phyloP scores from a whole-genome alignment of 2,329 filamentous ascomycete genomes.

The Ustilaginoidea virens region DNA sequence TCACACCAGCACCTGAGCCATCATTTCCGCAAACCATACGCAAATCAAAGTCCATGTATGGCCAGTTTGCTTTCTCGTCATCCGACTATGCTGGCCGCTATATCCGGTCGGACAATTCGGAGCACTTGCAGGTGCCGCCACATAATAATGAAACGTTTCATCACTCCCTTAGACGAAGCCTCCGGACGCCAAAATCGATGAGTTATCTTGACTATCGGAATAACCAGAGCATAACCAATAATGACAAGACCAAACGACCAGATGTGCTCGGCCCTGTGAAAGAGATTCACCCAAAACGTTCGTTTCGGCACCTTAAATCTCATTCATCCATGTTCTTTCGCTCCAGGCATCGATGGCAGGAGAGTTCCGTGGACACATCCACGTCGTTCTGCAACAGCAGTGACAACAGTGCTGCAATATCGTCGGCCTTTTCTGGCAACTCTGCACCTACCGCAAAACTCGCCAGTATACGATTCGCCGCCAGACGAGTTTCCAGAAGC shows the following conservation, averaged over 20 bases:
- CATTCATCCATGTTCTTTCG: constrained; percentile 30
- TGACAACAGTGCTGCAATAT: constrained; percentile 20
- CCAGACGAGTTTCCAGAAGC: constrained; percentile 45
- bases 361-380: constrained; percentile 22
- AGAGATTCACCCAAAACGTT: constrained; percentile 18
- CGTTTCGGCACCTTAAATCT: constrained; percentile 19
- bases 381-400: constrained; percentile 34
- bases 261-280: constrained; percentile 21
- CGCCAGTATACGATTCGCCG: constrained; percentile 29
- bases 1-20: constrained; percentile 15
- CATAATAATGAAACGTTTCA: constrained; percentile 16
- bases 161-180: constrained; percentile 1
- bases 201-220: constrained; percentile 24
- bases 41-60: constrained; percentile 40
- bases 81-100: constrained; percentile 2
- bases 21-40: constrained; percentile 34
- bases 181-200: constrained; percentile 39
- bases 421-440: constrained; percentile 14
- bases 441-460: constrained; percentile 12
- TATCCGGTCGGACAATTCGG: constrained; percentile 3
- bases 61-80: constrained; percentile 13
- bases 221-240: background rate
- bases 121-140: constrained; percentile 4
- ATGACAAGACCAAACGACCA: background rate
- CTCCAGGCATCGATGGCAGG: constrained; percentile 19